Conservation (phyloP, 805 yeast species). For the Pachysolen tannophilus region DNA sequence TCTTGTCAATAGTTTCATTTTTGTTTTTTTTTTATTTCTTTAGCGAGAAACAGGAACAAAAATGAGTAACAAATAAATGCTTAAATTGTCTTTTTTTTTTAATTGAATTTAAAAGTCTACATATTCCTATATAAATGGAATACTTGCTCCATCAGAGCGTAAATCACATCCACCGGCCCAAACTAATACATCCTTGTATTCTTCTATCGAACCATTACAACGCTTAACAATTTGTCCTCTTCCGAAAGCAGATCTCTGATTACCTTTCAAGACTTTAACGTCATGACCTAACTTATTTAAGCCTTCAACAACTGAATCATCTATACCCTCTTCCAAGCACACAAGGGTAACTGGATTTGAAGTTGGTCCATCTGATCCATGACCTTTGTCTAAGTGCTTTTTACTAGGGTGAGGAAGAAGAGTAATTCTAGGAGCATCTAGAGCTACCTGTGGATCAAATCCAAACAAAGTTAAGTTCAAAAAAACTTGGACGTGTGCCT, state of each 20-base stretch:
- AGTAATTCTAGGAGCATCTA: conserved; percentile 71
- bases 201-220: conserved; percentile 19
- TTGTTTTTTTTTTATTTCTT: too few species aligned
- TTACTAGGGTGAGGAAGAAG: conserved; percentile 43
- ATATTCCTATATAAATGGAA: conserved; percentile 31
- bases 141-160: conserved; percentile 83
- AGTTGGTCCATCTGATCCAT: conserved; percentile 60
- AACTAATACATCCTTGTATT: conserved; percentile 31
- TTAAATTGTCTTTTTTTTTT: too few species aligned
- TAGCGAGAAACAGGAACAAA: too few species aligned
- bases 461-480: conserved; percentile 58
- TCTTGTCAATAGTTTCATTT: too few species aligned
- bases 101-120: neutral
- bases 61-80: too few species aligned
- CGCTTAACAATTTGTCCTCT: conserved; percentile 67
- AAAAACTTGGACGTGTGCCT: conserved; percentile 74
- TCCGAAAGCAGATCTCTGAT: conserved; percentile 33
- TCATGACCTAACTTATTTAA: conserved; percentile 51
- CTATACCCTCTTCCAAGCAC: conserved; percentile 57
- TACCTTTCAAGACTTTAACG: conserved; percentile 34
- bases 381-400: conserved; percentile 37
- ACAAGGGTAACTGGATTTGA: conserved; percentile 52
- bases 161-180: conserved; percentile 70
- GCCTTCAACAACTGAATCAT: conserved; percentile 32
- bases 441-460: conserved; percentile 61